These are phyloP conservation scores for Suillus decipiens DNA, from an alignment of 768 basidiomycete species.

Conservation along the genomic window DNA sequence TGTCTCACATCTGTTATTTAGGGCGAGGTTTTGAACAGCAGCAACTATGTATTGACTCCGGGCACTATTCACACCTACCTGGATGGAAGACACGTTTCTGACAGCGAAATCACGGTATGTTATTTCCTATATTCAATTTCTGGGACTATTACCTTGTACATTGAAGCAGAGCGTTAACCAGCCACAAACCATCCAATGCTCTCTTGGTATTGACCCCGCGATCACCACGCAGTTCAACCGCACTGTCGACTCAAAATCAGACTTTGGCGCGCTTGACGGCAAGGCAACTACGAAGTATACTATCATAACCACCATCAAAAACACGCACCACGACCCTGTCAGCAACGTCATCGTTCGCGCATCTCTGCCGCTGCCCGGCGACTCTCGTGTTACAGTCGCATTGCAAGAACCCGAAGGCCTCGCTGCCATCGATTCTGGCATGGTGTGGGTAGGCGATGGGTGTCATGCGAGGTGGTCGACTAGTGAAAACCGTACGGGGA, in stretches of 20 bases:
- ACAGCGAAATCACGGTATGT: slow-evolving; percentile 23
- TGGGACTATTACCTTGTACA: neutral
- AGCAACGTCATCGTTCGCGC: slow-evolving; percentile 25
- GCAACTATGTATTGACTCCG: slow-evolving; percentile 25
- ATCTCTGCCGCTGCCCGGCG: slow-evolving; percentile 27
- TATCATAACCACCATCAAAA: slow-evolving; percentile 19
- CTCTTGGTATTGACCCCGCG: slow-evolving; percentile 20
- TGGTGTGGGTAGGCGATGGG: slow-evolving; percentile 13
- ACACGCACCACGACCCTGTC: slow-evolving; percentile 15
- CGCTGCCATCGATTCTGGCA: slow-evolving; percentile 22
- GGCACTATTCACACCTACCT: slow-evolving; percentile 31
- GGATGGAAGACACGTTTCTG: slow-evolving; percentile 31
- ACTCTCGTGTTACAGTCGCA: slow-evolving; percentile 30
- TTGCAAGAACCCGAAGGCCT: slow-evolving; percentile 28
- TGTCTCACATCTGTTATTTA: neutral
- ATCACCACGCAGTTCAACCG: slow-evolving; percentile 20
- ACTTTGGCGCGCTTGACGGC: slow-evolving; percentile 6
- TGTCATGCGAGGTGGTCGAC: slow-evolving; percentile 25
- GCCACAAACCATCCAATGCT: slow-evolving; percentile 24
- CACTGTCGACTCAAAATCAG: slow-evolving; percentile 15
- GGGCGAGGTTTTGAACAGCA: slow-evolving; percentile 30
- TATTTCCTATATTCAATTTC: neutral
- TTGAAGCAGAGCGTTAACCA: slow-evolving; percentile 13
- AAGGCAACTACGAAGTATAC: slow-evolving; percentile 23
- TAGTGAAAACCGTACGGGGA: slow-evolving; percentile 19